Conservation (phyloP, 2,329 filamentous ascomycete species). For the Incumbomyces delicatus region DNA sequence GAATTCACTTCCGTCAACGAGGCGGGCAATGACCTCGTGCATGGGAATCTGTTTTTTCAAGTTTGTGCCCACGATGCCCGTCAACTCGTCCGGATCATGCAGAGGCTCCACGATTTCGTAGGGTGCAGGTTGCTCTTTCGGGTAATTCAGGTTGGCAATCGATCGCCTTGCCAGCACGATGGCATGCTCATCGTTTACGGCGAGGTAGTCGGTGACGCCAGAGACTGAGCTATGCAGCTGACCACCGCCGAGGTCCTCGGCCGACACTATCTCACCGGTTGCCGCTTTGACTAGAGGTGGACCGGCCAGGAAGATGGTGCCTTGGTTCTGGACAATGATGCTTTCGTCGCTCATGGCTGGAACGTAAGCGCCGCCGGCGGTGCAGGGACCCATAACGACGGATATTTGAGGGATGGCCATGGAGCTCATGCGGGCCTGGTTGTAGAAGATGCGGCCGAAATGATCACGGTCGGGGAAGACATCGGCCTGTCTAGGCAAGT, state of each 20-base stretch:
- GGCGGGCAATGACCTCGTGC: conserved; percentile 81
- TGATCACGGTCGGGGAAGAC: conserved; percentile 93
- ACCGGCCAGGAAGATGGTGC: conserved; percentile 94
- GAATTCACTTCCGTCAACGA: conserved; percentile 84
- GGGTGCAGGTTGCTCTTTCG: conserved; percentile 36
- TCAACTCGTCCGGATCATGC: conserved; percentile 67
- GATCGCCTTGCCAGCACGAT: conserved; percentile 74
- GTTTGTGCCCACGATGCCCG: conserved; percentile 84
- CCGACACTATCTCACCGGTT: conserved; percentile 82
- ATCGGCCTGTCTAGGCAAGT: conserved; percentile 87
- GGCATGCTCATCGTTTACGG: conserved; percentile 87
- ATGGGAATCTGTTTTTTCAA: conserved; percentile 75
- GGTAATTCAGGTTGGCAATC: conserved; percentile 84
- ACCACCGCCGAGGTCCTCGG: conserved; percentile 84
- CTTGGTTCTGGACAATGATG: conserved; percentile 90
- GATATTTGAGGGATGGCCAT: conserved; percentile 84
- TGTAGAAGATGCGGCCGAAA: conserved; percentile 96
- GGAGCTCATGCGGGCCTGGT: conserved; percentile 88
- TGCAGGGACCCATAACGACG: conserved; percentile 96
- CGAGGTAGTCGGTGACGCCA: conserved; percentile 89
- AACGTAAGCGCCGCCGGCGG: conserved; percentile 89
- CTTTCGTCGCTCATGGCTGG: conserved; percentile 96
- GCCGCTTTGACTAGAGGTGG: conserved; percentile 92
- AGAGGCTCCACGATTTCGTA: conserved; percentile 60
- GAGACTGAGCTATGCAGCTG: conserved; percentile 82